Evolutionary conservation across 768 basidiomycete genomes (phyloP), one percentile per base, ranked within the genome.

Genomic region (Lentinula sp.): DNA sequence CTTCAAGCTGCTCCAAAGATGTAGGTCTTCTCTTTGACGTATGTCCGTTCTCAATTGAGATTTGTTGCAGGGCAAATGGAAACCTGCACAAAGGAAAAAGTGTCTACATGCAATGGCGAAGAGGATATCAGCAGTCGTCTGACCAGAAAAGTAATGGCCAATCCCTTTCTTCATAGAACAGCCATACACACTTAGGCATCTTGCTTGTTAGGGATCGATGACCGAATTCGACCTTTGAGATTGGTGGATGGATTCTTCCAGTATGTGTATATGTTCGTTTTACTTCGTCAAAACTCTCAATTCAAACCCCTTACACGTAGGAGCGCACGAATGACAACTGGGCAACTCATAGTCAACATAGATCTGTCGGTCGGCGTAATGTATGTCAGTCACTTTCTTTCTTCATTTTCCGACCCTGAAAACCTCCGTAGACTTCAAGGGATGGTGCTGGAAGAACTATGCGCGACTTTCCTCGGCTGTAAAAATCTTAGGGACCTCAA

Each of bases 161-260:
- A 31, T 35, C 28, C 28, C 7, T 21, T 28, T 32, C 16, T n/a
- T 50, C 0, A 16, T 16, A 60, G 3, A 49, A 13, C 18, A 5
- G 28, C 35, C 34, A 8, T 35, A 11, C 13, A 10, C 21, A 52
- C 28, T 60, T 32, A 15, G 5, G 21, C 28, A 13, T 5, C 34
- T 32, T 18, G 13, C 7, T 62, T 32, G 15, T 21, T 52, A 23
- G 28, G 37, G 13, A 52, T 34, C 28, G 51, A 51, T 61, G n/a
- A 32, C 0, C 45, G 37, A 2, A 69, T 72, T 34, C 54, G 61
- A 7, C 73, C 73, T 1, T 68, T 81, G 2, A 73, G 77, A 37
- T 51, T 81, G 1, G 72, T 78, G 66, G 75, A 73, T 15, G 80
- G 80, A 0, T 74, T 71, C 56, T 79, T 75, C 61, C 80, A 81